Evolutionary conservation across 305 asterid genomes (phyloP).

Genomic region (Stenogyne calaminthoides): DNA sequence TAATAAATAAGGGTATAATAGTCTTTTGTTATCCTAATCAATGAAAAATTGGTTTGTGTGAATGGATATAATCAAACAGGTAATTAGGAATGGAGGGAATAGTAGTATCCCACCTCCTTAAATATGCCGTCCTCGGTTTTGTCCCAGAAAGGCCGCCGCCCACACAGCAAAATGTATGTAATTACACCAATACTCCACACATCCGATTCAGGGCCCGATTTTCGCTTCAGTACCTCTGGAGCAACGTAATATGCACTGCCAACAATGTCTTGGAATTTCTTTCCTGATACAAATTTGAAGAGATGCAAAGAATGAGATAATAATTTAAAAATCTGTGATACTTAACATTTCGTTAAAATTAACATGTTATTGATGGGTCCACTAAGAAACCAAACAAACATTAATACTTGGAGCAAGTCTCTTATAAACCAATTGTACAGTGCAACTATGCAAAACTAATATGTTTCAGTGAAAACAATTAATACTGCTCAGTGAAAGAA

Average conservation of each 20-base stretch:
- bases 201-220: conserved; percentile 85
- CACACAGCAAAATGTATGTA: conserved; percentile 80
- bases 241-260: conserved; percentile 93
- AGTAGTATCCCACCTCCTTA: conserved; percentile 66
- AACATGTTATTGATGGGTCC: background rate
- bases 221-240: conserved; percentile 82
- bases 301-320: conserved; percentile 17
- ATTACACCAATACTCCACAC: conserved; percentile 91
- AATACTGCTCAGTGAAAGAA: too few species aligned
- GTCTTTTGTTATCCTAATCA: too few species aligned
- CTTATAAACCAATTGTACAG: too few species aligned
- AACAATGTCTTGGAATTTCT: conserved; percentile 75
- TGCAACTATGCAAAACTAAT: too few species aligned
- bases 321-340: background rate
- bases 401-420: background rate
- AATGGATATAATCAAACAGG: too few species aligned
- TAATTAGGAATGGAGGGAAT: too few species aligned
- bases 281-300: conserved; percentile 41
- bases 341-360: background rate
- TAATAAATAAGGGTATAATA: too few species aligned
- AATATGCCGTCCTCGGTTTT: conserved; percentile 88
- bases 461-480: too few species aligned
- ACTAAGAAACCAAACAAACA: background rate
- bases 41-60: too few species aligned
- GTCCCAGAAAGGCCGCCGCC: conserved; percentile 98